Conservation (phyloP, 345 rosid species). For the Mallotus nudiflorus region DNA sequence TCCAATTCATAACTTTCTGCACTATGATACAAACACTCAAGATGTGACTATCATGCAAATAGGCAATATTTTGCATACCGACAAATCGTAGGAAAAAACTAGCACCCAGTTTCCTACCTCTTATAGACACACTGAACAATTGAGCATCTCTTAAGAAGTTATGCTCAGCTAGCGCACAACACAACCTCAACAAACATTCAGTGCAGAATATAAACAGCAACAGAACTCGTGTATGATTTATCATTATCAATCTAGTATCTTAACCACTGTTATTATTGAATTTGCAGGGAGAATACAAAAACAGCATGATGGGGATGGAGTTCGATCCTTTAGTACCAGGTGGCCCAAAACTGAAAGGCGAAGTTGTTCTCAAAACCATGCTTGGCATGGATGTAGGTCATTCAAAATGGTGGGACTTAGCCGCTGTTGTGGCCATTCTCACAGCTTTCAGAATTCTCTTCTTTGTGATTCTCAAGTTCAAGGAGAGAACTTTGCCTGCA, state of each 20-base stretch:
- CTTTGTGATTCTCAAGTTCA: conserved; percentile 65
- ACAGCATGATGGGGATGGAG: conserved; percentile 72
- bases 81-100: no score
- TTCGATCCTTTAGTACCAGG: conserved; percentile 71
- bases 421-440: conserved; percentile 51
- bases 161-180: no score
- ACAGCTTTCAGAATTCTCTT: conserved; percentile 64
- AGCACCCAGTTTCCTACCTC: no score
- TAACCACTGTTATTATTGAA: conserved; percentile 12
- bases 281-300: conserved; percentile 77
- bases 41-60: neutral
- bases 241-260: neutral
- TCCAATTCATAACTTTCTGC: no score
- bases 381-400: conserved; percentile 49
- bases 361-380: conserved; percentile 44
- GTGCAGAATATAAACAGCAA: neutral
- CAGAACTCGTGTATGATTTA: conserved; percentile 1
- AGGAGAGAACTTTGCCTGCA: conserved; percentile 64
- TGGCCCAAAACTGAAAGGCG: conserved; percentile 61
- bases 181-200: no score
- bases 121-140: no score
- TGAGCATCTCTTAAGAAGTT: no score
- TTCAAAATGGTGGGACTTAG: conserved; percentile 92
- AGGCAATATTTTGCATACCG: no score
- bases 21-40: no score